Conservation (phyloP, 768 basidiomycete genomes). For the Trametes meyenii region DNA sequence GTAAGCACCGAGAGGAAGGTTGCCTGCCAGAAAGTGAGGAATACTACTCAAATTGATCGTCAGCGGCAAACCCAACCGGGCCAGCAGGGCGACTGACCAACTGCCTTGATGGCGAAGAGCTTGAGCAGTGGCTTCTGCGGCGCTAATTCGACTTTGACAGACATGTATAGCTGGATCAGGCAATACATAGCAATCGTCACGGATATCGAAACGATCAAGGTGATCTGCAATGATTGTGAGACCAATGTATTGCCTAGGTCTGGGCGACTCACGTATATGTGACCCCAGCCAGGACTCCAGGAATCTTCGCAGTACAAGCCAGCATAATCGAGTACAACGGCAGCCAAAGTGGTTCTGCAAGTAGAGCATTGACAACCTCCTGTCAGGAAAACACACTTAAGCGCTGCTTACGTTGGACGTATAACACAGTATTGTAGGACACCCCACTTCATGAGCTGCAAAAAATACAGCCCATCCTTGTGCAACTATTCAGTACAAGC, state of each 20-base stretch:
- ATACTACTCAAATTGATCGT: slow-evolving; percentile 41
- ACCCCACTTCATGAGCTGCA: slow-evolving; percentile 78
- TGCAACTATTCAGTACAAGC: neutral
- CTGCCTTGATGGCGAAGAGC: slow-evolving; percentile 72
- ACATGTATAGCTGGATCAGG: slow-evolving; percentile 68
- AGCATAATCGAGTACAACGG: slow-evolving; percentile 61
- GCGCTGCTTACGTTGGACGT: slow-evolving; percentile 51
- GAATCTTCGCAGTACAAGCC: slow-evolving; percentile 76
- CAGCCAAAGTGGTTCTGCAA: slow-evolving; percentile 56
- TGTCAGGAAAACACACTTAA: neutral
- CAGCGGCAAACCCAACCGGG: neutral
- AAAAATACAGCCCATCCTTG: slow-evolving; percentile 69
- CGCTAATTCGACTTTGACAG: slow-evolving; percentile 55
- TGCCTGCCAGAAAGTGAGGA: slow-evolving; percentile 80
- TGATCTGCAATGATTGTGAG: slow-evolving; percentile 44
- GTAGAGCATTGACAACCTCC: neutral
- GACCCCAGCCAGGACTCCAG: slow-evolving; percentile 69
- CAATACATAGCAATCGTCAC: slow-evolving; percentile 82
- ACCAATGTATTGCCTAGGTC: neutral
- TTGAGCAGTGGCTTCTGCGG: slow-evolving; percentile 66
- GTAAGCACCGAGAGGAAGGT: slow-evolving; percentile 58
- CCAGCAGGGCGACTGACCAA: slow-evolving; percentile 46
- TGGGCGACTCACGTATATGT: slow-evolving; percentile 56
- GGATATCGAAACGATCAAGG: slow-evolving; percentile 63
- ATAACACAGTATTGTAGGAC: slow-evolving; percentile 75